phyloP scores from a whole-genome alignment of 768 basidiomycete genomes.

The Sporobolomyces pararoseus region DNA sequence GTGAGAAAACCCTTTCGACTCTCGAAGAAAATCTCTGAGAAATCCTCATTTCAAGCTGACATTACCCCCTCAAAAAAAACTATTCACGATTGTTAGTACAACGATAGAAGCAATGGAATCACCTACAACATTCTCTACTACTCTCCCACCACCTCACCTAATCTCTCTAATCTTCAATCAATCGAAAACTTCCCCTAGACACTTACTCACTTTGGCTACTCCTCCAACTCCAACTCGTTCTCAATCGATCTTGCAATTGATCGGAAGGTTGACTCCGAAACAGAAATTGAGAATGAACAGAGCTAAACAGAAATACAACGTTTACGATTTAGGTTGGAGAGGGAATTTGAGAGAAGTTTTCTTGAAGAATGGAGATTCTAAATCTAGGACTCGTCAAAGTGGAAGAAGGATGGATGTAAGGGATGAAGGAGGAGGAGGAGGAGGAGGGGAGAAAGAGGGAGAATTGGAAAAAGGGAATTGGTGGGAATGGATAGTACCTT shows the following conservation, averaged over 20 bases:
- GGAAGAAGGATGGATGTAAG: background rate
- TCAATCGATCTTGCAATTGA: background rate
- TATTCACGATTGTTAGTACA: no score
- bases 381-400: no score
- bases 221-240: background rate
- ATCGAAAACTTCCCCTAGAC: no score
- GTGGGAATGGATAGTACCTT: slow-evolving; percentile 27
- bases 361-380: background rate
- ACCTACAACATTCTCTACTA: background rate
- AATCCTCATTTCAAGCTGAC: no score
- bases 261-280: background rate
- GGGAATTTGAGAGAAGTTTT: slow-evolving; percentile 28
- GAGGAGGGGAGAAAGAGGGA: background rate
- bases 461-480: background rate
- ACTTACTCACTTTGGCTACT: background rate
- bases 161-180: no score
- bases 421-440: background rate
- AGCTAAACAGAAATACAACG: slow-evolving; percentile 7
- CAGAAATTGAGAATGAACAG: slow-evolving; percentile 14
- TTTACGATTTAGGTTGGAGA: slow-evolving; percentile 31
- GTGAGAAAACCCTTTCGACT: no score
- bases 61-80: no score
- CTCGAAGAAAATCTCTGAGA: no score
- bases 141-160: background rate
- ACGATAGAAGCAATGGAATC: slow-evolving; percentile 38